A percentile compares a stretch with the other conserved stretches of the same genome.
Evolutionary conservation across 768 basidiomycete genomes (phyloP).

Genomic region (Lactarius tabidus): DNA sequence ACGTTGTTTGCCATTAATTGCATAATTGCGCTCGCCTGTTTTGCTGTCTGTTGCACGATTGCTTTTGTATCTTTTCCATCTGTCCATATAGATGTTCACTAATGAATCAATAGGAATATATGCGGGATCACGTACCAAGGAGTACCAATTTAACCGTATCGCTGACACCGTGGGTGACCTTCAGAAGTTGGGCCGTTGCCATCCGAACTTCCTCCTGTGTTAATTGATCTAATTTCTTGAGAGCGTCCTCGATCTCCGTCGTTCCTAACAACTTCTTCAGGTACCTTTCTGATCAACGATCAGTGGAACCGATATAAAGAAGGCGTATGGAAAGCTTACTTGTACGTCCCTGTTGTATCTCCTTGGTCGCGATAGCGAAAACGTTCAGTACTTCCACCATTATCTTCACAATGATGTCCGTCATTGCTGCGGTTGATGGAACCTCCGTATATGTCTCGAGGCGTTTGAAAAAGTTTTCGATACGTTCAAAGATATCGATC

Average conservation of each 20-base stretch:
- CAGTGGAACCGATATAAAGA: not conserved
- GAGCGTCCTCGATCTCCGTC: not conserved
- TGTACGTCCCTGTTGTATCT: conserved; percentile 1
- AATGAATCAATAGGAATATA: not conserved
- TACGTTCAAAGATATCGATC: not conserved
- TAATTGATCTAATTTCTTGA: not conserved
- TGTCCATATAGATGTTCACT: not conserved
- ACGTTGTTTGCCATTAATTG: not conserved
- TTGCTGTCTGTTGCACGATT: no score
- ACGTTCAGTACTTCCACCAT: not conserved
- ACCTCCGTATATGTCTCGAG: not conserved
- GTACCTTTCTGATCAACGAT: not conserved
- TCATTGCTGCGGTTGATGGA: not conserved
- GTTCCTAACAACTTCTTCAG: not conserved
- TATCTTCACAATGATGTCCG: not conserved
- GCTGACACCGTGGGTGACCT: no score
- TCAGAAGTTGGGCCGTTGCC: not conserved
- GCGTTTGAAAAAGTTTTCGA: not conserved
- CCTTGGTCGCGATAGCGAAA: not conserved
- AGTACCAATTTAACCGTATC: no score
- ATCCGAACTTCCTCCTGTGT: no score
- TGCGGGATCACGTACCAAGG: not conserved
- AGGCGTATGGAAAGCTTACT: not conserved
- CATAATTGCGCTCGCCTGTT: no score
- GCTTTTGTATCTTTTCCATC: no score